These are phyloP conservation scores for Aspergillus avenaceus DNA, from an alignment of 495 filamentous ascomycete species.

Conservation along the genomic window DNA sequence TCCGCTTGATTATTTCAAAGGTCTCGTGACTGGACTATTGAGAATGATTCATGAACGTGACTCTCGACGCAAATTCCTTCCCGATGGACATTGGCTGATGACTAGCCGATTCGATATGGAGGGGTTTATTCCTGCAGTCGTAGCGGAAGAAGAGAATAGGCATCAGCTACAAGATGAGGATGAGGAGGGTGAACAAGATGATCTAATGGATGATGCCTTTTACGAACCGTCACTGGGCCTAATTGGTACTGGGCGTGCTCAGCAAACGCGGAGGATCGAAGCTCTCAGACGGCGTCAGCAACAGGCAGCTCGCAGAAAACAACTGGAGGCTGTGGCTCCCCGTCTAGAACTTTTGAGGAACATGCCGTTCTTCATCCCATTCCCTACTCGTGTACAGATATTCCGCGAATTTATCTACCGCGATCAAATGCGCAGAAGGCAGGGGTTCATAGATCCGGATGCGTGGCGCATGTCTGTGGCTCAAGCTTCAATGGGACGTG, in stretches of 20 bases:
- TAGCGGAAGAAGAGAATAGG: slow-evolving; percentile 80
- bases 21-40: slow-evolving; percentile 76
- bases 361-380: slow-evolving; percentile 97
- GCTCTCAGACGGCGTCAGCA: slow-evolving; percentile 57
- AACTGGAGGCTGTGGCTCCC: slow-evolving; percentile 73
- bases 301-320: slow-evolving; percentile 58
- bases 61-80: slow-evolving; percentile 80
- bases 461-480: slow-evolving; percentile 66
- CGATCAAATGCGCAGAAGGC: slow-evolving; percentile 73
- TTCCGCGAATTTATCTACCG: slow-evolving; percentile 86
- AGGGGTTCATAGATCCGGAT: slow-evolving; percentile 74
- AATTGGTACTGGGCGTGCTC: slow-evolving; percentile 49
- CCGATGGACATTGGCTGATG: slow-evolving; percentile 89
- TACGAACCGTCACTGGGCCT: slow-evolving; percentile 31
- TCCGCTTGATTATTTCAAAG: slow-evolving; percentile 72
- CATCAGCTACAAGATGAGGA: slow-evolving; percentile 60
- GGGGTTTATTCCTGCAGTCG: slow-evolving; percentile 80
- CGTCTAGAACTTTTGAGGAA: slow-evolving; percentile 87
- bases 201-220: slow-evolving; percentile 28
- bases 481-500: slow-evolving; percentile 31
- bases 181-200: slow-evolving; percentile 40
- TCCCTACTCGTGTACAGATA: slow-evolving; percentile 85
- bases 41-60: slow-evolving; percentile 92
- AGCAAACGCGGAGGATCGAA: slow-evolving; percentile 48
- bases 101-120: slow-evolving; percentile 87